Percentiles rank a stretch among this genome's conserved stretches.
Evolutionary conservation across 306 rosid species (phyloP).

Genomic region (Dalbergia cochinchinensis): DNA sequence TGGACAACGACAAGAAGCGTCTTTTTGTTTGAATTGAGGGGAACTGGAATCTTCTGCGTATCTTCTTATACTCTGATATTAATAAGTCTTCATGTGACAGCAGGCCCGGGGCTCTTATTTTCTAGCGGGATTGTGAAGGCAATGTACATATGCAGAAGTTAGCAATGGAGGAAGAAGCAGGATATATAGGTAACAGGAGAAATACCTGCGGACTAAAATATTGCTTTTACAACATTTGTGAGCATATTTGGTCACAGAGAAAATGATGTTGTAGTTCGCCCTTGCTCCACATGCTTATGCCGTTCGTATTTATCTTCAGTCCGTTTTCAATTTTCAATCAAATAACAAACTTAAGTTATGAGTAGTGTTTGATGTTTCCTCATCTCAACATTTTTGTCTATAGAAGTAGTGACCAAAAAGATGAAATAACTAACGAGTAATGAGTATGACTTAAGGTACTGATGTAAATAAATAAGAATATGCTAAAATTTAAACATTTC

Average conservation of each 20-base stretch:
- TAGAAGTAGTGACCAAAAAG: background rate
- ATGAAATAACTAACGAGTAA: constrained; percentile 1
- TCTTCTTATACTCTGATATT: no score
- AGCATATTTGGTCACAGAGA: background rate
- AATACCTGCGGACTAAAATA: no score
- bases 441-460: background rate
- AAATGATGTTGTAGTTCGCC: background rate
- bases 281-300: background rate
- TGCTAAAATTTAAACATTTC: background rate
- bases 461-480: background rate
- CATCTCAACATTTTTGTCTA: background rate
- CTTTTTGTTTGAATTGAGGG: constrained; percentile 54
- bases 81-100: background rate
- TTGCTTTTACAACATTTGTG: background rate
- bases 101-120: background rate
- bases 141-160: background rate
- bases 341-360: background rate
- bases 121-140: background rate
- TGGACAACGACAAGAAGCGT: constrained; percentile 51
- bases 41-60: constrained; percentile 14
- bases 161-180: background rate
- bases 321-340: no score
- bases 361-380: background rate
- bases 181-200: no score
- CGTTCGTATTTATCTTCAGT: background rate